Percentiles rank a stretch among this genome's conserved stretches.
Evolutionary conservation across 345 rosid genomes (phyloP).

Genomic region (Salix exigua): DNA sequence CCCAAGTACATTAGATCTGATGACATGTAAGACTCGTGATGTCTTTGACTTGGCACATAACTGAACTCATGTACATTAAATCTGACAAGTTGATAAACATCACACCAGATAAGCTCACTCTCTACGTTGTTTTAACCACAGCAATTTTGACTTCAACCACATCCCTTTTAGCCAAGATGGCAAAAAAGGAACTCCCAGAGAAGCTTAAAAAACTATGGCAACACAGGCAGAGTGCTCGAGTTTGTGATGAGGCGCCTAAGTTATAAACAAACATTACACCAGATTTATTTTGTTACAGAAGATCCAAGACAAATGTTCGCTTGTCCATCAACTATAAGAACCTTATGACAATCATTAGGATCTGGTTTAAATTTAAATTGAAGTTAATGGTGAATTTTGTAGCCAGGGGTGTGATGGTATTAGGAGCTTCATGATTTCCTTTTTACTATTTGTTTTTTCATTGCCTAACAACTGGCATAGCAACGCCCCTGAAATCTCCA

Average conservation of each 20-base stretch:
- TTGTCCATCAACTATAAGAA: neutral
- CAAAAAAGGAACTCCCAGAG: neutral
- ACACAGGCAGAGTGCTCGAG: neutral
- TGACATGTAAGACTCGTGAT: no score
- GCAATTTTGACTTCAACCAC: conserved; percentile 22
- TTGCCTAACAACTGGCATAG: neutral
- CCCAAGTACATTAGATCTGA: no score
- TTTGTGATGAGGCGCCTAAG: no score
- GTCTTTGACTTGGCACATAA: no score
- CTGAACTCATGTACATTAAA: no score
- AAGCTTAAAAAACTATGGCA: neutral
- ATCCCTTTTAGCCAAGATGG: neutral
- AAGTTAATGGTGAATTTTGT: neutral
- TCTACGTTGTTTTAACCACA: conserved; percentile 24
- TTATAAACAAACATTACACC: no score
- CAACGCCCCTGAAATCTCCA: neutral
- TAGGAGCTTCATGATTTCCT: neutral
- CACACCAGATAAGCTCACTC: conserved; percentile 29
- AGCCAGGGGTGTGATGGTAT: neutral
- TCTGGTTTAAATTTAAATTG: neutral
- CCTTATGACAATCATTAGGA: neutral
- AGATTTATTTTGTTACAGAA: no score
- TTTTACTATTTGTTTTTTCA: neutral
- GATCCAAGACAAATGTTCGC: no score
- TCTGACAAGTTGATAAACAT: neutral